Evolutionary conservation across 805 yeast genomes (phyloP), one percentile per base, ranked within the genome.

Genomic region (Babjeviella inositovora): DNA sequence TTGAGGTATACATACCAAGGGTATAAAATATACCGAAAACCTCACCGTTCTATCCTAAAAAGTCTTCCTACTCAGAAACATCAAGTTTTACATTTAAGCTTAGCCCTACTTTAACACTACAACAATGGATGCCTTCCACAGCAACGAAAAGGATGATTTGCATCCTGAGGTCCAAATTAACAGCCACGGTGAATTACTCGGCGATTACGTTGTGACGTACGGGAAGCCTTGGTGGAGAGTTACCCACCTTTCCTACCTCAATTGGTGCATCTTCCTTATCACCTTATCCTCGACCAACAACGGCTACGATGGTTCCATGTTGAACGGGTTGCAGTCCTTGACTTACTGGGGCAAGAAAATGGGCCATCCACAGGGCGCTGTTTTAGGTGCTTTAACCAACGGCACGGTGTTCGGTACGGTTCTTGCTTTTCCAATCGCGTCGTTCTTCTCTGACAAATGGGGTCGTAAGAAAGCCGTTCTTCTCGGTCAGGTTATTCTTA

Each of bases 391-490:
- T 15, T 41, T 57, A 22, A 28, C 46, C 19, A 53, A 53, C 27
- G 62, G 62, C 39, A 46, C 47, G 18, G 40, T 41, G 22, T 55
- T 57, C 32, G 70, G 70, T 38, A 37, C 33, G 23, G 18, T 56
- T 4, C 12, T 50, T 8, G 31, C 52, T 8, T 32, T 50, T n/a
- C n/a, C n/a, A n/a, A n/a, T n/a, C n/a, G n/a, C n/a, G n/a, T n/a
- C n/a, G n/a, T n/a, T n/a, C n/a, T n/a, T n/a, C n/a, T 45, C 60
- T 8, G 84, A 72, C 28, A 44, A 30, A 14, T 32, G 53, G 15
- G 87, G 90, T 6, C 62, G 87, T 37, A 55, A 65, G 26, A 50
- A 52, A 12, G 41, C 65, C 20, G 58, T 79, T 20, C 58, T 60
- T 29, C 17, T 51, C 13, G 70, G 79, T 4, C 52, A 75, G 8